Evolutionary conservation across 2,329 filamentous ascomycete species (phyloP).

Genomic region (Fusarium musae): DNA sequence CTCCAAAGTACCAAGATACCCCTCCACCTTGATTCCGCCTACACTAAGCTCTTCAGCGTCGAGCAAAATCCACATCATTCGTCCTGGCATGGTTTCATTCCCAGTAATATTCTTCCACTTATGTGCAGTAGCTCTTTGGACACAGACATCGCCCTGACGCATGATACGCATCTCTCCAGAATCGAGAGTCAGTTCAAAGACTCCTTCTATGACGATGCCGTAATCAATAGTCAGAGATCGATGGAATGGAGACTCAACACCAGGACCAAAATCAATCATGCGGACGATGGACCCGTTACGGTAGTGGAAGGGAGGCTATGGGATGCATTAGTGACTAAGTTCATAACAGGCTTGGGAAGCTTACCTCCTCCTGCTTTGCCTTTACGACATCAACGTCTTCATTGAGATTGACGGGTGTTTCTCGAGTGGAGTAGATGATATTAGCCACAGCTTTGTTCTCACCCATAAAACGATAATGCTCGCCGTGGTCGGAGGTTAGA

Average conservation of each 20-base stretch:
- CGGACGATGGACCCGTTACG: neutral
- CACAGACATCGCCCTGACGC: neutral
- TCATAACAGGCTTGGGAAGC: rapidly evolving
- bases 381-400: neutral
- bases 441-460: neutral
- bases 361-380: neutral
- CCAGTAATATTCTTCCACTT: neutral
- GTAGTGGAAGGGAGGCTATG: neutral
- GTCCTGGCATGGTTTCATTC: neutral
- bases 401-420: neutral
- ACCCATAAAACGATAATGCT: neutral
- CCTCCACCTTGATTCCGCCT: neutral
- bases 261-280: neutral
- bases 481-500: neutral
- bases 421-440: neutral
- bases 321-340: neutral
- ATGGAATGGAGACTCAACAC: neutral
- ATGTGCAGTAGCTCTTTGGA: neutral
- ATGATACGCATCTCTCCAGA: neutral
- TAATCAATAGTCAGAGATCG: neutral
- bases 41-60: neutral
- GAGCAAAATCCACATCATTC: neutral
- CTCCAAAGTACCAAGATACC: neutral
- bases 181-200: neutral
- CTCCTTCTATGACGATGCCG: neutral